Conservation (phyloP, 148 eudicot genomes). For the Pouteria glomerata region DNA sequence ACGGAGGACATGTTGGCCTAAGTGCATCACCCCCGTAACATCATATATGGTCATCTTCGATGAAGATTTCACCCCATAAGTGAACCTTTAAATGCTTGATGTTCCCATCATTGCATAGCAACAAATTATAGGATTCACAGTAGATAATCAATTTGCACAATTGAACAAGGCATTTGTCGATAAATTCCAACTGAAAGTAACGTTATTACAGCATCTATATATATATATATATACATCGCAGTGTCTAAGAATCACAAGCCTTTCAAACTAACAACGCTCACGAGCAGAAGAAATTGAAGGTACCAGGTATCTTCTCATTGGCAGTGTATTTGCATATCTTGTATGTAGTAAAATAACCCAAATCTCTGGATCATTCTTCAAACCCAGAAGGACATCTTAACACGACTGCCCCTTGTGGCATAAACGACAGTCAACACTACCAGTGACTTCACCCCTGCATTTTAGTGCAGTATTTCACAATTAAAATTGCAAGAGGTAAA, state of each 20-base stretch:
- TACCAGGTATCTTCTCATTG: neutral
- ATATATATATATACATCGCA: neutral
- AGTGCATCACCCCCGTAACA: no score
- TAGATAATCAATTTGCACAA: neutral
- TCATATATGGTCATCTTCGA: no score
- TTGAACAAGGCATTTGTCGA: neutral
- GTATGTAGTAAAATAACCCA: neutral
- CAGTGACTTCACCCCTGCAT: neutral
- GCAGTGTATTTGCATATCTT: neutral
- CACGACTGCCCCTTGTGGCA: no score
- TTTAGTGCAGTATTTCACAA: neutral
- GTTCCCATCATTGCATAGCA: neutral
- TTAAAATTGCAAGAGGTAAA: neutral
- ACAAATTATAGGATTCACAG: neutral
- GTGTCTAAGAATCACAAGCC: neutral
- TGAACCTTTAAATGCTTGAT: neutral
- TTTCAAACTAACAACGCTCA: neutral
- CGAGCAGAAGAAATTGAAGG: neutral
- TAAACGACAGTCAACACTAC: neutral
- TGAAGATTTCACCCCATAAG: no score
- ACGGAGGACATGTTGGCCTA: no score
- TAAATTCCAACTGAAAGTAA: neutral
- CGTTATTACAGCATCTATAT: neutral
- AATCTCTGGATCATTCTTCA: neutral
- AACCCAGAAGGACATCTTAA: neutral